These are phyloP conservation scores for Lithohypha guttulata DNA, from an alignment of 2,329 filamentous ascomycete species.

Conservation along the genomic window DNA sequence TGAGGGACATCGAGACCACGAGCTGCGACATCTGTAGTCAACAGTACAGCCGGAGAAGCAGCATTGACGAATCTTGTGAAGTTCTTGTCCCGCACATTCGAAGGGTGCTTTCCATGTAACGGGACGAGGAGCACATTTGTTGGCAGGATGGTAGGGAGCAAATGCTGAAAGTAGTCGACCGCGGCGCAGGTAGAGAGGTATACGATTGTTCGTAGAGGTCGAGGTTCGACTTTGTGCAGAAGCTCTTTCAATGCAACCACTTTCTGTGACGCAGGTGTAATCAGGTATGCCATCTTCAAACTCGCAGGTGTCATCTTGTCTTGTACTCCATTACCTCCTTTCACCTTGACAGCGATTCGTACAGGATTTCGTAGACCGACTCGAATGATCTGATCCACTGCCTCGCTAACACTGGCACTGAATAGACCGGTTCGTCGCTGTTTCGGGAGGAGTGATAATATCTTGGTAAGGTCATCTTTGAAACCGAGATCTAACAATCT, in stretches of 20 bases:
- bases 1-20: constrained; percentile 84
- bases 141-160: constrained; percentile 64
- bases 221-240: constrained; percentile 56
- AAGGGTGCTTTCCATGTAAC: constrained; percentile 82
- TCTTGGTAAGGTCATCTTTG: constrained; percentile 72
- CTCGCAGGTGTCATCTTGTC: constrained; percentile 82
- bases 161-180: constrained; percentile 84
- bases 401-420: constrained; percentile 91
- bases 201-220: constrained; percentile 74
- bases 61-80: constrained; percentile 69
- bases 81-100: constrained; percentile 79
- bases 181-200: constrained; percentile 90
- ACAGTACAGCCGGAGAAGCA: constrained; percentile 63
- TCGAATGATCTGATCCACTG: constrained; percentile 82
- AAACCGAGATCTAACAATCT: constrained; percentile 87
- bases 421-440: constrained; percentile 89
- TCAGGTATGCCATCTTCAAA: constrained; percentile 79
- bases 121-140: constrained; percentile 57
- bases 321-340: constrained; percentile 59
- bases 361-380: constrained; percentile 90
- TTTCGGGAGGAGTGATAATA: constrained; percentile 69
- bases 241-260: constrained; percentile 63
- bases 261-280: constrained; percentile 67
- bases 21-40: constrained; percentile 88
- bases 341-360: constrained; percentile 88